Conservation (phyloP, 176 grass and related monocot genomes). For the Lolium perenne region DNA sequence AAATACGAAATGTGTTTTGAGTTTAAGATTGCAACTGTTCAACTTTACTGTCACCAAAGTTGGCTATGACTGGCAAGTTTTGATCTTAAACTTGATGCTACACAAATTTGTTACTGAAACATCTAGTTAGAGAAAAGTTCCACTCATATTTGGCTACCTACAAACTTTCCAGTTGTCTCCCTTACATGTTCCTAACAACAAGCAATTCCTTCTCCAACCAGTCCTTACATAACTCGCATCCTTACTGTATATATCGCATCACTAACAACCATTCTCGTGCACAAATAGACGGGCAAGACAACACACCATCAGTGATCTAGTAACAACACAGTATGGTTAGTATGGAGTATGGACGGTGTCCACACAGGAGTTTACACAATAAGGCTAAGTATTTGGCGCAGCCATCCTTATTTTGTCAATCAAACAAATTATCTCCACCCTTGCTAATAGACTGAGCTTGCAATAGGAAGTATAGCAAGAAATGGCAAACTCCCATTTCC, state of each 20-base stretch:
- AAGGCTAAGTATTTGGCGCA: background rate
- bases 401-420: background rate
- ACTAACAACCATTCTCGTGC: background rate
- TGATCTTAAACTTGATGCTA: background rate
- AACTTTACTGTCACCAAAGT: background rate
- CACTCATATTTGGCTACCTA: background rate
- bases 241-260: background rate
- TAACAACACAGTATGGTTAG: background rate
- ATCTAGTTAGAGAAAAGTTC: background rate
- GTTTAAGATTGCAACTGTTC: background rate
- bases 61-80: background rate
- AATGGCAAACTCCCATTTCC: background rate
- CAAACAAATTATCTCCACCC: background rate
- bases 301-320: background rate
- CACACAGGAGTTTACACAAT: background rate
- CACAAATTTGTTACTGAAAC: background rate
- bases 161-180: background rate
- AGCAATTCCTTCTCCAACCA: background rate
- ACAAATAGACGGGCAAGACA: background rate
- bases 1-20: conserved; percentile 17
- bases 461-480: background rate
- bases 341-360: background rate
- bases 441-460: background rate
- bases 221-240: background rate
- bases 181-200: background rate